Percentiles rank a stretch among this genome's conserved stretches.
Evolutionary conservation across 441 rosid species (phyloP).

Genomic region (Pelargonium fulgidum): DNA sequence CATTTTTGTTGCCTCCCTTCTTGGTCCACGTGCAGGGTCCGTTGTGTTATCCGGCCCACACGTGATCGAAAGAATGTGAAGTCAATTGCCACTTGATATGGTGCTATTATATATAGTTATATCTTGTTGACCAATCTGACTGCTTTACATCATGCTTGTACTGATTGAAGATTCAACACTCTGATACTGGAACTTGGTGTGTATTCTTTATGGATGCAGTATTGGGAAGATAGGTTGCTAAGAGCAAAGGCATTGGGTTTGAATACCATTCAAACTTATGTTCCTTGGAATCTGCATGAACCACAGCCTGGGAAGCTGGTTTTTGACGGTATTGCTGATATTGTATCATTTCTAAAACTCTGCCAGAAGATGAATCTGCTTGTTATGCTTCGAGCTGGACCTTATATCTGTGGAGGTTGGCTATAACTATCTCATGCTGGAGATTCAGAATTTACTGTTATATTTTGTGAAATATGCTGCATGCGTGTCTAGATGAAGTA

Average conservation of each 20-base stretch:
- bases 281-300: slow-evolving; percentile 96
- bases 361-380: slow-evolving; percentile 72
- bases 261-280: slow-evolving; percentile 80
- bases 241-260: slow-evolving; percentile 85
- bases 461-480: background rate
- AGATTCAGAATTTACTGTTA: background rate
- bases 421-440: background rate
- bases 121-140: background rate
- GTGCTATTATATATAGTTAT: no score
- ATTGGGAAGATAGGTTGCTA: slow-evolving; percentile 83
- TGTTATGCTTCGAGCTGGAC: slow-evolving; percentile 94
- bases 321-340: slow-evolving; percentile 73
- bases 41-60: no score
- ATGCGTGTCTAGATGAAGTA: background rate
- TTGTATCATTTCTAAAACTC: slow-evolving; percentile 67
- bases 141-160: background rate
- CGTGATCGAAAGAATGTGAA: no score
- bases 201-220: slow-evolving; percentile 35
- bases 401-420: slow-evolving; percentile 88
- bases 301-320: slow-evolving; percentile 67
- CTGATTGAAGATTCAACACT: background rate
- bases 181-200: background rate
- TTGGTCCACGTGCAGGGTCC: no score
- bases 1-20: no score
- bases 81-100: no score